Percentiles rank a stretch among this genome's conserved stretches.
These are phyloP conservation scores for Vaccinium darrowii DNA, from an alignment of 148 eudicot genomes.

Conservation along the genomic window DNA sequence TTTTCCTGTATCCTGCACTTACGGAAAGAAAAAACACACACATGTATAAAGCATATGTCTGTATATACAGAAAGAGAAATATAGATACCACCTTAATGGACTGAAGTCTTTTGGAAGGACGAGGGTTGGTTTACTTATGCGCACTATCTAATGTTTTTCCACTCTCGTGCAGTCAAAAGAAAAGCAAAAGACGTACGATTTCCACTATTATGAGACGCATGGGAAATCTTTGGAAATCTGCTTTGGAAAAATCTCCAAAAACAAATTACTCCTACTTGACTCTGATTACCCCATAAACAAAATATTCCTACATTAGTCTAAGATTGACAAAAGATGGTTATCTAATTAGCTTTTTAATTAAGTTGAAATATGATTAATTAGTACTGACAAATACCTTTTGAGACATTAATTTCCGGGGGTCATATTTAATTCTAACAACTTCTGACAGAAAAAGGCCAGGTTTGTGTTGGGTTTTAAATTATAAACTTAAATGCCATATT, in stretches of 20 bases:
- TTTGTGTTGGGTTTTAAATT: not conserved
- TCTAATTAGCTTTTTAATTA: too few species aligned
- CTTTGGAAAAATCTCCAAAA: constrained; percentile 6
- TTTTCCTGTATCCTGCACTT: too few species aligned
- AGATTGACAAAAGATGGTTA: not conserved
- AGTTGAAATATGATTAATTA: not conserved
- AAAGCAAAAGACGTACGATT: not conserved
- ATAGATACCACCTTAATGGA: not conserved
- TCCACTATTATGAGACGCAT: not conserved
- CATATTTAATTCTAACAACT: not conserved
- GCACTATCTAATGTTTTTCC: not conserved
- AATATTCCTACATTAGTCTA: not conserved
- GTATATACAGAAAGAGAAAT: not conserved
- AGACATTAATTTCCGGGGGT: not conserved
- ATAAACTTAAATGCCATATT: too few species aligned
- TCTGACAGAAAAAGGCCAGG: not conserved
- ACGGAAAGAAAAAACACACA: too few species aligned
- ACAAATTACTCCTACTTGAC: not conserved
- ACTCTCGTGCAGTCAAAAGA: not conserved
- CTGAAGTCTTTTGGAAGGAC: not conserved
- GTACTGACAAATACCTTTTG: not conserved
- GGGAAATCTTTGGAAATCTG: constrained; percentile 5
- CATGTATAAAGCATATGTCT: too few species aligned
- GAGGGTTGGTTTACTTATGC: not conserved
- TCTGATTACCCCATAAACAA: not conserved